Percentiles rank a stretch among this genome's conserved stretches.
phyloP scores from a whole-genome alignment of 495 filamentous ascomycete species.

The Hypoxylon subgilvum region DNA sequence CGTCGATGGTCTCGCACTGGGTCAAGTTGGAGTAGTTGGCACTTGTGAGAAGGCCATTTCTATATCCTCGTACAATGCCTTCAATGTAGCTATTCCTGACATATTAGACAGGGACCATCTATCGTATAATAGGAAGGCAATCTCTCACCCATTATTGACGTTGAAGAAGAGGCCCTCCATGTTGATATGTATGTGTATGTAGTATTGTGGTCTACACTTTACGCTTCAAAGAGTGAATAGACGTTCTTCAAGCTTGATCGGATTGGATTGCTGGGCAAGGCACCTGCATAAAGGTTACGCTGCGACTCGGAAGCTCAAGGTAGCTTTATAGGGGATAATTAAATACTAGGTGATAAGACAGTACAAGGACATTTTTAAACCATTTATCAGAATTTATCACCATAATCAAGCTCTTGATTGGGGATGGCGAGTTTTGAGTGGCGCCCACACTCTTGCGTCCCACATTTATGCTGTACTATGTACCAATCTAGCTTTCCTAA shows the following conservation, averaged over 20 bases:
- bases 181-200: constrained; percentile 37
- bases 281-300: no score
- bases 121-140: no score
- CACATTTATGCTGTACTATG: constrained; percentile 35
- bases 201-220: no score
- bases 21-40: constrained; percentile 94
- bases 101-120: constrained; percentile 43
- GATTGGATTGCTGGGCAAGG: no score
- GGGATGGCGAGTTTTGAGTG: constrained; percentile 6
- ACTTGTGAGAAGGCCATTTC: constrained; percentile 87
- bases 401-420: not conserved
- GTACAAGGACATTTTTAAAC: not conserved
- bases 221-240: no score
- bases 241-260: constrained; percentile 14
- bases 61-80: constrained; percentile 94
- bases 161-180: constrained; percentile 99
- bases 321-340: constrained; percentile 12
- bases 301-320: constrained; percentile 26
- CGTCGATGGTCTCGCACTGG: constrained; percentile 98
- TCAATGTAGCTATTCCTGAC: constrained; percentile 77
- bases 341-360: constrained; percentile 4
- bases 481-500: constrained; percentile 31
- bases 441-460: constrained; percentile 16
- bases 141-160: constrained; percentile 84
- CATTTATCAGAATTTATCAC: not conserved